Evolutionary conservation across 2,329 filamentous ascomycete species (phyloP).

Genomic region (Monilinia vaccinii-corymbosi): DNA sequence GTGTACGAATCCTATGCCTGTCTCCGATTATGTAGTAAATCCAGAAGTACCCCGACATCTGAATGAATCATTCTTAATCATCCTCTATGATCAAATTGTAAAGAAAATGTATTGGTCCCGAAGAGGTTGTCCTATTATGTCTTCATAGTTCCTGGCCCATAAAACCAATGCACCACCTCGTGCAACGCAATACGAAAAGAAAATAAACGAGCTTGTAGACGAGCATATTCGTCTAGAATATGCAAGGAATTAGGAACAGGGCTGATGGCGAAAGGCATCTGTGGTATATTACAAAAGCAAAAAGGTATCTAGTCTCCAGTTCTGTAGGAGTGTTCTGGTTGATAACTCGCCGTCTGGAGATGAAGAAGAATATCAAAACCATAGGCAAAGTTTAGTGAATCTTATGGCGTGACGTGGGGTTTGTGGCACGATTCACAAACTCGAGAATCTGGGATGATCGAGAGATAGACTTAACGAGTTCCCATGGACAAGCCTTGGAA

Average conservation of each 20-base stretch:
- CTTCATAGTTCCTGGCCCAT: not conserved
- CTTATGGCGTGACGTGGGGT: not conserved
- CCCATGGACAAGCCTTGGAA: slow-evolving; percentile 69
- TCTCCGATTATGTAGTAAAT: slow-evolving; percentile 10
- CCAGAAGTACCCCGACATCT: slow-evolving; percentile 1
- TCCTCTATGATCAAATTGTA: slow-evolving; percentile 8
- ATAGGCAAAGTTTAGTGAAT: not conserved
- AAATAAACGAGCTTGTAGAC: slow-evolving; percentile 1
- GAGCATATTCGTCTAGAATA: not conserved
- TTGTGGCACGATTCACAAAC: not conserved
- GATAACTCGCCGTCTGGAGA: not conserved
- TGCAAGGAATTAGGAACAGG: not conserved
- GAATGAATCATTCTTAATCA: slow-evolving; percentile 2
- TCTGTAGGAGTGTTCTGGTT: not conserved
- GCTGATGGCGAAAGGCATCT: not conserved
- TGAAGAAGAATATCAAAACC: not conserved
- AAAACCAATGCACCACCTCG: not conserved
- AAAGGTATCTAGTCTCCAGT: not conserved
- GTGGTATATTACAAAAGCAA: slow-evolving; percentile 10
- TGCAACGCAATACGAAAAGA: not conserved
- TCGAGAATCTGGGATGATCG: not conserved
- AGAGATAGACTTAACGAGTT: slow-evolving; percentile 21
- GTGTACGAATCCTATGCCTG: slow-evolving; percentile 3
- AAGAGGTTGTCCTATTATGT: not conserved
- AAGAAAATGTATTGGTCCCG: not conserved